A percentile compares a stretch with the other conserved stretches of the same genome.
Conservation (phyloP, 192 early-diverging fungal species). For the Backusella luteola region DNA sequence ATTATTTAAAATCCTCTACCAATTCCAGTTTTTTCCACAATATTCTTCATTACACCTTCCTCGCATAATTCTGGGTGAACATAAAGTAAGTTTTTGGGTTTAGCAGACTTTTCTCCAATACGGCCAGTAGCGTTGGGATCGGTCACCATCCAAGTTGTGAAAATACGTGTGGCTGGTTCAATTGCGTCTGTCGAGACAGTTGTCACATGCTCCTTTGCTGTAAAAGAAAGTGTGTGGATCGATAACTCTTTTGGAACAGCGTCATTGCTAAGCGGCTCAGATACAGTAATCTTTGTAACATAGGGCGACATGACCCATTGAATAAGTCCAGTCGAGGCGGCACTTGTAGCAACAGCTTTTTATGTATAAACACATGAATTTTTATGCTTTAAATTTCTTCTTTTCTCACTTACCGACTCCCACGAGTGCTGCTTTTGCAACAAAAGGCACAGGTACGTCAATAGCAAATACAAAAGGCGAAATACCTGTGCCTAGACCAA, state of each 20-base stretch:
- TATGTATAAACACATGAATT: neutral
- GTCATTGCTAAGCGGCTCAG: neutral
- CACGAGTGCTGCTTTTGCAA: slow-evolving; percentile 45
- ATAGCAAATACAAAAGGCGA: slow-evolving; percentile 53
- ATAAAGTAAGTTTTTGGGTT: slow-evolving; percentile 46
- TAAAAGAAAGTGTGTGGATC: slow-evolving; percentile 39
- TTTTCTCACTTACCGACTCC: slow-evolving; percentile 39
- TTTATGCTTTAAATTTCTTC: neutral
- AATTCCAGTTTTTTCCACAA: slow-evolving; percentile 18
- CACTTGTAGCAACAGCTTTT: slow-evolving; percentile 51
- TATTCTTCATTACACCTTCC: slow-evolving; percentile 22
- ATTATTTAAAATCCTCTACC: slow-evolving; percentile 25
- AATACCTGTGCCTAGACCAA: slow-evolving; percentile 46
- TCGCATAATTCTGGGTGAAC: slow-evolving; percentile 46
- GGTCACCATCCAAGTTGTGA: slow-evolving; percentile 50
- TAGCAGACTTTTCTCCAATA: slow-evolving; percentile 32
- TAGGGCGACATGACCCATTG: slow-evolving; percentile 60
- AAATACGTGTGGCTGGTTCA: slow-evolving; percentile 51
- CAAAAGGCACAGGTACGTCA: slow-evolving; percentile 47
- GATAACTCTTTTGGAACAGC: slow-evolving; percentile 18
- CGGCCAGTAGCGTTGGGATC: slow-evolving; percentile 33
- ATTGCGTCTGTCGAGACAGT: slow-evolving; percentile 47
- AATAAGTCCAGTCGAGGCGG: slow-evolving; percentile 54
- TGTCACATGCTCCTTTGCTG: slow-evolving; percentile 46
- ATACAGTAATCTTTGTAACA: slow-evolving; percentile 47